A percentile compares a stretch with the other conserved stretches of the same genome.
Evolutionary conservation across 2,329 filamentous ascomycete genomes (phyloP).

Genomic region (Pochonia chlamydosporia): DNA sequence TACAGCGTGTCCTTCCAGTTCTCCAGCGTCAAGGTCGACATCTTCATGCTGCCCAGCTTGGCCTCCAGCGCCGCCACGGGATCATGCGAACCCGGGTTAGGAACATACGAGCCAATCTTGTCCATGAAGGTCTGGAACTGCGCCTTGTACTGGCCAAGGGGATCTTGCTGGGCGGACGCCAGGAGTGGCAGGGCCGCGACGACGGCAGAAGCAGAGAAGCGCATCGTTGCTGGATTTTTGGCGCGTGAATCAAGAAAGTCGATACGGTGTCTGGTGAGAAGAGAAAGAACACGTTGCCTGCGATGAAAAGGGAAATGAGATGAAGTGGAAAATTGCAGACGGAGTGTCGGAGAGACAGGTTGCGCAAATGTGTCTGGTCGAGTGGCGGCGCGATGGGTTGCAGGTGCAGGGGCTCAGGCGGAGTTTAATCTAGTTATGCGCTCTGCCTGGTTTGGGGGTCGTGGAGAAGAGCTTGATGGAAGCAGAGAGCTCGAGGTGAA

Average conservation of each 20-base stretch:
- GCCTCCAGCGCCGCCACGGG: slow-evolving; percentile 35
- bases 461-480: not conserved
- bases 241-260: too few species aligned
- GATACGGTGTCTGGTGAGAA: too few species aligned
- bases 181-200: slow-evolving; percentile 52
- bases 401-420: too few species aligned
- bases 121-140: slow-evolving; percentile 60
- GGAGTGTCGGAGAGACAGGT: slow-evolving; percentile 10
- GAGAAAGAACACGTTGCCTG: too few species aligned
- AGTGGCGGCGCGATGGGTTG: too few species aligned
- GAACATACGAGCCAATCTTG: slow-evolving; percentile 48
- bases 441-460: not conserved
- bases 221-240: slow-evolving; percentile 39
- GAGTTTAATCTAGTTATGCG: not conserved
- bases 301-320: not conserved
- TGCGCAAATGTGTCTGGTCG: not conserved
- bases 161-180: slow-evolving; percentile 44
- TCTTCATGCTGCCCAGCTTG: slow-evolving; percentile 36
- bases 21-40: slow-evolving; percentile 52
- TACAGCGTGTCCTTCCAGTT: slow-evolving; percentile 68
- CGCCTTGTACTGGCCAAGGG: slow-evolving; percentile 52
- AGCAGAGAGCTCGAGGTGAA: too few species aligned
- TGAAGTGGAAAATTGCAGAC: not conserved
- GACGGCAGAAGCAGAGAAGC: slow-evolving; percentile 46
- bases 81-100: slow-evolving; percentile 38